Evolutionary conservation across 805 yeast species (phyloP), one percentile per base, ranked within the genome.

Genomic region (Candida oleophila): DNA sequence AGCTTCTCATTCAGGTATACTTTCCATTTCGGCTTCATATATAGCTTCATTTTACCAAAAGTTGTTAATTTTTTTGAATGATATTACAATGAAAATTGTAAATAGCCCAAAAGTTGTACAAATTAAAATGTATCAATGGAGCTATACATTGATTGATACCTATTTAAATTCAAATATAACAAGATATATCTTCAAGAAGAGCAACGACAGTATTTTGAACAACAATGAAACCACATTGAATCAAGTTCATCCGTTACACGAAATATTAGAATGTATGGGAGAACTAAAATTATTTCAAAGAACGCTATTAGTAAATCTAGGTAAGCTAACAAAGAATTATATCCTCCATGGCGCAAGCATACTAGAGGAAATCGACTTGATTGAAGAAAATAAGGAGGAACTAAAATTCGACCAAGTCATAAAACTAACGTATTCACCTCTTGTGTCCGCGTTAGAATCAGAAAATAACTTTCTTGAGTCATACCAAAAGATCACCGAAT

Each of bases 401-500:
- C 9, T 7, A 25, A 25, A 25, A 25, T 25, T 25, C 11, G 30
- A n/a, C n/a, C 12, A 34, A 7, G 18, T 15, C 18, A 12, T 7
- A 19, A 14, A 20, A n/a, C 12, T 18, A 16, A 9, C 16, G 9
- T 33, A 14, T 33, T 15, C 18, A 4, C 39, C 39, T 4, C 39
- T 36, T 36, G 4, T 19, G 14, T n/a, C 19, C 18, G 39, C 39
- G 19, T 48, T 64, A 11, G 36, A 38, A 16, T 38, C 47, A 37
- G 60, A 61, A 38, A 44, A 46, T 2, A 35, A 60, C 1, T 71
- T 55, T 45, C 59, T 55, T 33, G 49, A 48, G 11, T 43, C 48
- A 5, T 86, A 81, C 53, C 63, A 83, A 36, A 57, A 60, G 1
- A 61, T 81, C 15, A 87, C 96, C 0, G 80, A 80, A 46, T 63